These are phyloP conservation scores for Euptelea pleiosperma DNA, from an alignment of 164 flowering plant species.

Conservation along the genomic window DNA sequence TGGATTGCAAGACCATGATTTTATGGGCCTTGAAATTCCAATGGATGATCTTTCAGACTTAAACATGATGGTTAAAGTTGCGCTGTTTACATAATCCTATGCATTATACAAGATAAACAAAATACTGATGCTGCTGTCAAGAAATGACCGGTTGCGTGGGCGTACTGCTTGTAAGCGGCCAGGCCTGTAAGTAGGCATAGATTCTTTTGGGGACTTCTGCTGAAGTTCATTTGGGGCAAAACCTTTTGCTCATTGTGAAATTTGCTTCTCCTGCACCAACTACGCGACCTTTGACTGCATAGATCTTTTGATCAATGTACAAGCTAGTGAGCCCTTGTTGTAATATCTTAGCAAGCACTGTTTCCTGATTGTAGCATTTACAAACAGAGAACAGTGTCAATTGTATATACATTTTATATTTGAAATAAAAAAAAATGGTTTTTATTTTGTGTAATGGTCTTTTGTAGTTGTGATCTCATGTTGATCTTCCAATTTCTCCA, in stretches of 20 bases:
- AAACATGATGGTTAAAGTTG: slow-evolving; percentile 66
- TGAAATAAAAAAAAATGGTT: slow-evolving; percentile 40
- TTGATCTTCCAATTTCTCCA: too few relatives aligned
- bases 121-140: slow-evolving; percentile 23
- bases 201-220: slow-evolving; percentile 26
- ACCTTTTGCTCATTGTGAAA: slow-evolving; percentile 25
- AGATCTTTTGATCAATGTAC: slow-evolving; percentile 34
- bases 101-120: slow-evolving; percentile 39
- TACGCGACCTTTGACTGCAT: slow-evolving; percentile 38
- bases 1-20: too few relatives aligned
- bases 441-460: too few relatives aligned
- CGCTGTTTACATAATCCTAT: slow-evolving; percentile 50
- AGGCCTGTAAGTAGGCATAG: slow-evolving; percentile 18
- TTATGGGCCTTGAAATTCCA: too few relatives aligned
- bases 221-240: slow-evolving; percentile 32
- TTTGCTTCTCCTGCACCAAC: too few relatives aligned
- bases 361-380: too few relatives aligned
- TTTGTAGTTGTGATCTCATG: too few relatives aligned
- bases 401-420: slow-evolving; percentile 49
- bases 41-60: too few relatives aligned
- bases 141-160: slow-evolving; percentile 28
- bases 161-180: slow-evolving; percentile 28
- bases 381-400: slow-evolving; percentile 38
- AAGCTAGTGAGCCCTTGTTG: slow-evolving; percentile 33
- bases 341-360: slow-evolving; percentile 33